Base-by-base conservation (phyloP, 805 yeast species). In the Candida chilensis region DNA sequence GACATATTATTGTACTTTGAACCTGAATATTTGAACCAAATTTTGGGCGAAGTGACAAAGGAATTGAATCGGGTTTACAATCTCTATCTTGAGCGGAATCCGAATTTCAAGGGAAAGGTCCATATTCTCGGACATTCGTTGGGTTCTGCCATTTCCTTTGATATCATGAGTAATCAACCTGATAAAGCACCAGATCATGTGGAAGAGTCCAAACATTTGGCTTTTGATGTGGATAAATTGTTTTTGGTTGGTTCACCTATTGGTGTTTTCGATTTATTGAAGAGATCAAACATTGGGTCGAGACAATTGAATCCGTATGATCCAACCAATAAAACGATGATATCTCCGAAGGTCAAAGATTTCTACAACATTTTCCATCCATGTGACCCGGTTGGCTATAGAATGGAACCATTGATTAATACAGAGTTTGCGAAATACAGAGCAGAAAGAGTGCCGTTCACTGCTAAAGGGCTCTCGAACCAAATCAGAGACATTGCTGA, bases 221-320 rank as follows among this genome's bases (percentile, higher is more conserved):
- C 71, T 19, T 90, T 90, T 47, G 67, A 73, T 1, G 88, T 85
- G 5, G 79, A 77, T 12, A 79, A 80, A 38, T 69, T 75, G 38
- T 88, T 86, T 48, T 75, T 83, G 9, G 64, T 86, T 19, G 98
- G 97, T 0, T 85, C 95, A 2, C 98, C 97, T 0, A 71, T 83
- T 20, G 96, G 96, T 2, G 75, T 86, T 14, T 82, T 88, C 54
- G 80, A 82, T 50, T 58, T 90, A 19, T 68, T 92, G 24, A 77
- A 74, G 39, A 71, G 78, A 27, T 68, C 67, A 27, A 72, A 71
- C 28, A 67, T 87, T n/a, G 56, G 60, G 14, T 60, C 78, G 1
- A 44, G 74, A 17, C 35, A 35, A 8, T 37, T 38, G 13, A 27
- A 43, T 2, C 40, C 45, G 8, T 38, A 43, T 10, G 21, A 20